A percentile compares a stretch with the other conserved stretches of the same genome.
Conservation (phyloP, 1,284 basidiomycete species). For the Apiotrichum laibachii region DNA sequence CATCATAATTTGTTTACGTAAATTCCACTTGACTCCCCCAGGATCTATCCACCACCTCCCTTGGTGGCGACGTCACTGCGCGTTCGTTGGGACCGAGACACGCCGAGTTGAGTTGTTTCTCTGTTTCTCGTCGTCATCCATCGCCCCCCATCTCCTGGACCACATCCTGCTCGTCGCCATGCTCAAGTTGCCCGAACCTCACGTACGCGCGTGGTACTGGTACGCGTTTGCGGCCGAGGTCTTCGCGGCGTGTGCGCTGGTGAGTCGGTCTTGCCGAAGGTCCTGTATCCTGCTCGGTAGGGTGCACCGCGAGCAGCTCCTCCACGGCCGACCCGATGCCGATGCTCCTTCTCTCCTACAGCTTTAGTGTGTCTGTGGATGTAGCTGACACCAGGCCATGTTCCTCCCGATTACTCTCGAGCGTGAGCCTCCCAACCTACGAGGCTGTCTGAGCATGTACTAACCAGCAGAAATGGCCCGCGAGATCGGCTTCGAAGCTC, state of each 20-base stretch:
- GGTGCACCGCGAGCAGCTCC: no score
- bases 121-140: not conserved
- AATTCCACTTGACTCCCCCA: no score
- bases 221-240: slow-evolving; percentile 50
- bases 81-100: no score
- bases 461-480: slow-evolving; percentile 42
- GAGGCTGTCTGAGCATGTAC: not conserved
- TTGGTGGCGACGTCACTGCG: not conserved
- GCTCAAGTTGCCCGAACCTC: slow-evolving; percentile 16
- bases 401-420: slow-evolving; percentile 50
- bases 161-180: not conserved
- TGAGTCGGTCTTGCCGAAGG: slow-evolving; percentile 20
- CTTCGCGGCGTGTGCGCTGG: slow-evolving; percentile 44
- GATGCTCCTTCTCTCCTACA: no score
- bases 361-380: no score
- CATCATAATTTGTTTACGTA: not conserved
- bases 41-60: no score
- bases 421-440: slow-evolving; percentile 25
- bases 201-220: slow-evolving; percentile 45
- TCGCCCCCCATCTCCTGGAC: no score
- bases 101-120: no score
- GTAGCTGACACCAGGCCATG: slow-evolving; percentile 34
- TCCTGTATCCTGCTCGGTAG: no score
- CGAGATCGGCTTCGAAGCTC: slow-evolving; percentile 42
- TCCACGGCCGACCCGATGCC: not conserved